These are phyloP conservation scores for Fraxinus cuspidata DNA, from an alignment of 257 asterid species.

Conservation along the genomic window DNA sequence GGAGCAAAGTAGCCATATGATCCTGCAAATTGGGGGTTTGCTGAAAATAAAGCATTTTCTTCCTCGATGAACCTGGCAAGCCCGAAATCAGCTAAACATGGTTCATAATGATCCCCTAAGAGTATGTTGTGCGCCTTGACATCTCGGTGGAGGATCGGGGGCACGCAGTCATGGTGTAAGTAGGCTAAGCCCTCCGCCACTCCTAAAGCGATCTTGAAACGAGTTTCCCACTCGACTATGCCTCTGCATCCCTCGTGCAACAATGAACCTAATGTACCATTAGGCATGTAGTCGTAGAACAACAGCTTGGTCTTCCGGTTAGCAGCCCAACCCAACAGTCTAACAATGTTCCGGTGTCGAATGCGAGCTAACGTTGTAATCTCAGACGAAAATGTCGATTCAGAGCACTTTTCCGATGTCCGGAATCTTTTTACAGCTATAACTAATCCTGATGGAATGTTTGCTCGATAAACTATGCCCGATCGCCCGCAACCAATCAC, in stretches of 20 bases:
- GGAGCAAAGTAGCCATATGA: slow-evolving; percentile 92
- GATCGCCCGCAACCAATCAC: slow-evolving; percentile 71
- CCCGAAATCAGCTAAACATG: slow-evolving; percentile 78
- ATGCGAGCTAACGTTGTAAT: slow-evolving; percentile 64
- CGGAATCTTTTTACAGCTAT: slow-evolving; percentile 68
- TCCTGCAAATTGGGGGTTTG: slow-evolving; percentile 75
- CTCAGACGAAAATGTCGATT: slow-evolving; percentile 67
- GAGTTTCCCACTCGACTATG: slow-evolving; percentile 64
- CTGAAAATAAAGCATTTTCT: slow-evolving; percentile 42
- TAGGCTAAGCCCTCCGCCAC: slow-evolving; percentile 81
- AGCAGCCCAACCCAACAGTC: slow-evolving; percentile 72
- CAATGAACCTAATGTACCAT: slow-evolving; percentile 56
- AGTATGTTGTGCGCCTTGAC: slow-evolving; percentile 65
- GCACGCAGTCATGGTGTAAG: slow-evolving; percentile 76
- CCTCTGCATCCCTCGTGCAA: slow-evolving; percentile 55
- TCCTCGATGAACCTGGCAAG: slow-evolving; percentile 74
- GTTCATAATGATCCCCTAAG: slow-evolving; percentile 61
- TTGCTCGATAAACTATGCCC: slow-evolving; percentile 57
- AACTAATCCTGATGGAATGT: slow-evolving; percentile 44
- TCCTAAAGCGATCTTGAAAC: slow-evolving; percentile 69
- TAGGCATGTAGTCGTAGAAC: slow-evolving; percentile 67
- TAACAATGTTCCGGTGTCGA: slow-evolving; percentile 76
- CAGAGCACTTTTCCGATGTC: slow-evolving; percentile 49
- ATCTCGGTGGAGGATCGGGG: slow-evolving; percentile 81
- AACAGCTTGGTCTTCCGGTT: slow-evolving; percentile 65